Conservation (phyloP, 2,329 filamentous ascomycete genomes). For the Byssoonygena ceratinophila region DNA sequence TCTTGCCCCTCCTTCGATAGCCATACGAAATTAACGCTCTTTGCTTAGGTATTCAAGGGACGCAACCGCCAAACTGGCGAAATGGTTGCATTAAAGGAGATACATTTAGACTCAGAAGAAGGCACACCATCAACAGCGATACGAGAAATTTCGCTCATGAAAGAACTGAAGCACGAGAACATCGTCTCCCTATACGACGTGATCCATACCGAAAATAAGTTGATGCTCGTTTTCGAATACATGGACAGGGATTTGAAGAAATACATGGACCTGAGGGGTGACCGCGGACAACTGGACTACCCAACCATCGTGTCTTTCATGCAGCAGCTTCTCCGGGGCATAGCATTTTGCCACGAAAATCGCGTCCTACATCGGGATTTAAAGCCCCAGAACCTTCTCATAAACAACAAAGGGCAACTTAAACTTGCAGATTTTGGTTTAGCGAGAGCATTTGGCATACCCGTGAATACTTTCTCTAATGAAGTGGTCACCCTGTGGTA, state of each 20-base stretch:
- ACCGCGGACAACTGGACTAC: slow-evolving; percentile 79
- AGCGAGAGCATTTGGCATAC: slow-evolving; percentile 88
- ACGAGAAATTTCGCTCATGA: slow-evolving; percentile 97
- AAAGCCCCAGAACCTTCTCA: slow-evolving; percentile 92
- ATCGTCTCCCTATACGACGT: slow-evolving; percentile 97
- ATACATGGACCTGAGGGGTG: slow-evolving; percentile 92
- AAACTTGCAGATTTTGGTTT: slow-evolving; percentile 94
- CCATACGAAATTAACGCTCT: neutral
- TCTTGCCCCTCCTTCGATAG: slow-evolving; percentile 5
- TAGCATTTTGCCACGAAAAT: slow-evolving; percentile 97
- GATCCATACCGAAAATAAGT: slow-evolving; percentile 98
- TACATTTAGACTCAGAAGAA: slow-evolving; percentile 96
- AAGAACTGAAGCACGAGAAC: slow-evolving; percentile 97
- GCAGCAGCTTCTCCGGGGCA: slow-evolving; percentile 91
- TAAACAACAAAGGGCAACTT: slow-evolving; percentile 79
- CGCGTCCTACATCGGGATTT: slow-evolving; percentile 89
- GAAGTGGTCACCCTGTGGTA: slow-evolving; percentile 98
- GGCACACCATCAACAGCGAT: slow-evolving; percentile 95
- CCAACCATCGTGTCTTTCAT: slow-evolving; percentile 96
- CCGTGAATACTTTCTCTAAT: slow-evolving; percentile 96
- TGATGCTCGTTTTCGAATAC: slow-evolving; percentile 98
- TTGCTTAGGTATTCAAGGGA: slow-evolving; percentile 85
- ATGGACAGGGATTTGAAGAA: slow-evolving; percentile 98
- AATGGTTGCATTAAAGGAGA: slow-evolving; percentile 93
- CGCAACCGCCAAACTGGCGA: slow-evolving; percentile 95